phyloP scores from a whole-genome alignment of 108 stramenopile species.

The Cyclotella sp. region DNA sequence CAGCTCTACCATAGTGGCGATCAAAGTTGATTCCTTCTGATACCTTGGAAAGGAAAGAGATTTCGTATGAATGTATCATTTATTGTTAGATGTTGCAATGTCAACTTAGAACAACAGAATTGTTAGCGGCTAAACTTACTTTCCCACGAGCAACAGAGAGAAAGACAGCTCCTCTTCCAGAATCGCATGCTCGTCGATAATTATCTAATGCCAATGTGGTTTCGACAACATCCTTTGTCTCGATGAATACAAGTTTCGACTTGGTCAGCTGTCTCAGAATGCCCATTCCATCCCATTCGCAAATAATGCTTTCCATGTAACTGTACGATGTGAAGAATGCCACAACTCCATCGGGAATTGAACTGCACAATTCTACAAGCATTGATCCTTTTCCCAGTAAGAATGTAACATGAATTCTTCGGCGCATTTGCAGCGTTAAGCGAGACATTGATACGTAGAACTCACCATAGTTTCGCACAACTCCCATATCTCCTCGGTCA shows the following conservation, averaged over 20 bases:
- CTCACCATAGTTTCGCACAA: slow-evolving; percentile 90
- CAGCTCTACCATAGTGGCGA: slow-evolving; percentile 97
- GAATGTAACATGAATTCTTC: background rate
- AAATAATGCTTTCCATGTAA: slow-evolving; percentile 97
- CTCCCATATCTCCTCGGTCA: slow-evolving; percentile 90
- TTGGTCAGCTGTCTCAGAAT: slow-evolving; percentile 90
- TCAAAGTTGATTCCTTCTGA: slow-evolving; percentile 99
- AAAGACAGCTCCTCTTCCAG: slow-evolving; percentile 98
- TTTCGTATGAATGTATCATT: background rate
- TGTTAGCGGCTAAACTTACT: slow-evolving; percentile 48
- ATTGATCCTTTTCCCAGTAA: slow-evolving; percentile 71
- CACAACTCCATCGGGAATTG: slow-evolving; percentile 97
- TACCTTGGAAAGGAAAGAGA: slow-evolving; percentile 77
- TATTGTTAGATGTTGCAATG: background rate
- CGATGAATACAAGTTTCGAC: slow-evolving; percentile 97
- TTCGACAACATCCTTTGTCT: slow-evolving; percentile 99
- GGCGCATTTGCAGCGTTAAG: background rate
- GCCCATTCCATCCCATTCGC: slow-evolving; percentile 95
- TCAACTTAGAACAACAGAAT: background rate
- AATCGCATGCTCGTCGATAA: slow-evolving; percentile 97
- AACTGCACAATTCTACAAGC: slow-evolving; percentile 88
- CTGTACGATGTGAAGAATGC: slow-evolving; percentile 98
- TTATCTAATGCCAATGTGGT: slow-evolving; percentile 98
- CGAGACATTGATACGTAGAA: background rate
- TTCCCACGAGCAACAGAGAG: slow-evolving; percentile 98